Percentiles rank a stretch among this genome's conserved stretches.
phyloP scores from a whole-genome alignment of 106 monocot species.

The Gastrodia elata region DNA sequence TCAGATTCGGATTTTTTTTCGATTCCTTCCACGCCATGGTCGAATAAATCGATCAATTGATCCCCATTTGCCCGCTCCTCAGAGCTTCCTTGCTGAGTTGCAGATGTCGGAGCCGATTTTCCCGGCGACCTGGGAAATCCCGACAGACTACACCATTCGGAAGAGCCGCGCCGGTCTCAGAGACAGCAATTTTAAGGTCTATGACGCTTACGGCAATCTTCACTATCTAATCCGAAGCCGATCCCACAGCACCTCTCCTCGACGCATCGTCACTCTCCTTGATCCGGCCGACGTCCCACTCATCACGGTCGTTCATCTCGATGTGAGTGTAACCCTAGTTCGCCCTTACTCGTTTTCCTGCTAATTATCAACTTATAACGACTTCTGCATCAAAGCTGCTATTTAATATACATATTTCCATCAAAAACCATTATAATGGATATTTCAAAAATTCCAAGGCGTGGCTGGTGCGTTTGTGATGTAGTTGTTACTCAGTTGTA shows the following conservation, averaged over 20 bases:
- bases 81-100: background rate
- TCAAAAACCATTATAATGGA: too few species aligned
- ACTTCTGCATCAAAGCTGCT: too few species aligned
- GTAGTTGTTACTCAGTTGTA: too few species aligned
- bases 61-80: background rate
- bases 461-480: too few species aligned
- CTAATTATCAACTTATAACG: too few species aligned
- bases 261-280: slow-evolving; percentile 24
- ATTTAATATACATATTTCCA: too few species aligned
- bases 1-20: too few species aligned
- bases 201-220: slow-evolving; percentile 27
- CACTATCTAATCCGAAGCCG: slow-evolving; percentile 21
- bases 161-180: slow-evolving; percentile 17
- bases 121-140: slow-evolving; percentile 29
- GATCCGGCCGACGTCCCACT: slow-evolving; percentile 28
- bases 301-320: slow-evolving; percentile 23
- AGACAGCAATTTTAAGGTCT: slow-evolving; percentile 27
- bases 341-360: background rate
- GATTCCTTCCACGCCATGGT: background rate
- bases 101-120: slow-evolving; percentile 6
- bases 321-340: slow-evolving; percentile 17
- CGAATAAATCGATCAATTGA: background rate
- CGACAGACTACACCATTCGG: slow-evolving; percentile 34
- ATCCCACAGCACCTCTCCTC: slow-evolving; percentile 11
- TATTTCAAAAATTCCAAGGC: too few species aligned